Evolutionary conservation across 768 basidiomycete genomes (phyloP), one percentile per base, ranked within the genome.

Genomic region (Boletus pseudopeckii): DNA sequence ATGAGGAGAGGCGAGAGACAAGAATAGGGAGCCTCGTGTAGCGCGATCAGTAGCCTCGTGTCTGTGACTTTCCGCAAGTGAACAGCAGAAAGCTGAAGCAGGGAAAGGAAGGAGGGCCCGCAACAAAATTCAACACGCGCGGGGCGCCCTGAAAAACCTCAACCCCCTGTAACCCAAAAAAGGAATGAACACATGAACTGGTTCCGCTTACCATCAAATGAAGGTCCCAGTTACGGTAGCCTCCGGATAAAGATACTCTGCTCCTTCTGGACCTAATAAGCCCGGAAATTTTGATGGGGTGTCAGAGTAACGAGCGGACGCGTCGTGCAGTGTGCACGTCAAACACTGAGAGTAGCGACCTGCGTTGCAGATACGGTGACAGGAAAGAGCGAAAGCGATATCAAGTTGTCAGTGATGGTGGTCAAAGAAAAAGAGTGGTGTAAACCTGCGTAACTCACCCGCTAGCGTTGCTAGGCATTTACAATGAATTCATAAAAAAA

Each of bases 21-120:
- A 62, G 53, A 69, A 67, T 64, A 69, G 69, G 71, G 64, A 62
- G 75, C 78, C 78, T 79, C 78, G 78, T 79, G 77, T 71, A 63
- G 61, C 61, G 67, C 61, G 67, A 68, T 67, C 66, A 58, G 61
- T 67, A 62, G 72, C 78, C 77, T 80, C 78, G 78, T 80, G 78
- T 73, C 60, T 68, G 71, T 74, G 67, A 68, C 74, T 76, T 72
- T 71, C 68, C 64, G 70, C 72, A 64, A 64, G 62, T 64, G 59
- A 60, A 66, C 66, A 59, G 62, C 60, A 64, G 24, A 56, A 62
- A 62, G 60, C 0, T 59, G 56, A 48, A 65, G 59, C 55, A 59
- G 55, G 58, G 59, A 57, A 62, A 52, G 45, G 49, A 67, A 64
- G 34, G 50, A 59, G 50, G 37, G 26, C 56, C 48, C 56, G 55